phyloP scores from a whole-genome alignment of 352 stramenopile genomes.

The Phytophthora syringae region DNA sequence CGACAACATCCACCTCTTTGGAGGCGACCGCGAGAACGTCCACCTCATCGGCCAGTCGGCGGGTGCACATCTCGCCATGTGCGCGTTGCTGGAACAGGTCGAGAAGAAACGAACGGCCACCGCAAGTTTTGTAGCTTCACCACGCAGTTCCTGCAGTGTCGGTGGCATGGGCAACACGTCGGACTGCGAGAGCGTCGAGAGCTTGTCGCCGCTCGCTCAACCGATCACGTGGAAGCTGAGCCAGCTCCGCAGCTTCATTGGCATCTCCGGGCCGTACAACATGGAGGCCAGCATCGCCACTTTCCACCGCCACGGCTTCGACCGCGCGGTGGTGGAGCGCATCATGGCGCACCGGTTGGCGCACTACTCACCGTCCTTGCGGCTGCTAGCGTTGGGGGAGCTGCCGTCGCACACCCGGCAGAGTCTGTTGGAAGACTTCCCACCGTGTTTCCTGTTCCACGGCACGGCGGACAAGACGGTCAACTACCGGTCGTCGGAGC shows the following conservation, averaged over 20 bases:
- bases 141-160: constrained; percentile 28
- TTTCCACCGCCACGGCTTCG: constrained; percentile 88
- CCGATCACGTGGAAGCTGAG: constrained; percentile 65
- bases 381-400: constrained; percentile 49
- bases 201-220: constrained; percentile 33
- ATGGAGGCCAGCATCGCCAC: constrained; percentile 74
- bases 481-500: constrained; percentile 57
- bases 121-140: constrained; percentile 10
- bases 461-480: constrained; percentile 73
- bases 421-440: constrained; percentile 49
- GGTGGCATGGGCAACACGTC: constrained; percentile 40
- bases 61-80: constrained; percentile 87
- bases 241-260: constrained; percentile 82
- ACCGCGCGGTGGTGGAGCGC: constrained; percentile 70
- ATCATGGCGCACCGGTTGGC: constrained; percentile 83
- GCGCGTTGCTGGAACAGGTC: constrained; percentile 76
- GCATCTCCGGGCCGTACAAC: constrained; percentile 90
- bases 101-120: constrained; percentile 48
- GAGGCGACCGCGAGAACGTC: constrained; percentile 86
- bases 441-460: constrained; percentile 66
- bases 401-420: constrained; percentile 34
- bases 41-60: constrained; percentile 91
- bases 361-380: constrained; percentile 64
- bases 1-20: constrained; percentile 83
- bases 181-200: constrained; percentile 43